Evolutionary conservation across 176 grass and related monocot species (phyloP).

Genomic region (Oryza officinalis): DNA sequence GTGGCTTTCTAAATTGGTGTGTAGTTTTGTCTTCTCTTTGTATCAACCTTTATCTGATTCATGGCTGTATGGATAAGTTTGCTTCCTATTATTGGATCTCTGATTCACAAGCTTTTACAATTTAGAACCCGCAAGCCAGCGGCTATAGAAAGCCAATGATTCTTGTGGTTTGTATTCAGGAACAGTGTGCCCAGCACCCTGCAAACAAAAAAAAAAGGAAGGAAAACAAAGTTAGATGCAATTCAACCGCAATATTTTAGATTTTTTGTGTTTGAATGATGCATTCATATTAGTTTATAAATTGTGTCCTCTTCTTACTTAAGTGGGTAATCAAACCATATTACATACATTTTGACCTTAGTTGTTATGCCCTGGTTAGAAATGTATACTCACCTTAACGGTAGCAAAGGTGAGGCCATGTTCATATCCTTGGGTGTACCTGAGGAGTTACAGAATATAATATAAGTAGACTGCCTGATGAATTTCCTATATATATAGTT

Average conservation of each 20-base stretch:
- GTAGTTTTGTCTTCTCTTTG: constrained; percentile 5
- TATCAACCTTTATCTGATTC: background rate
- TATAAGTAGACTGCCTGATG: background rate
- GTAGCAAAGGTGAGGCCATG: constrained; percentile 81
- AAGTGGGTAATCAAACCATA: background rate
- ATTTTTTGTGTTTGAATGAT: background rate
- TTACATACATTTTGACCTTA: background rate
- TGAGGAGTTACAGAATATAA: constrained; percentile 41
- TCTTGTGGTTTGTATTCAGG: constrained; percentile 92
- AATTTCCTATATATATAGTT: background rate
- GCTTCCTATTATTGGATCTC: constrained; percentile 5
- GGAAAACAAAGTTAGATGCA: background rate
- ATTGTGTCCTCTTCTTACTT: background rate
- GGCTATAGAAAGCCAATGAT: constrained; percentile 76
- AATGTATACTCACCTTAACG: constrained; percentile 66
- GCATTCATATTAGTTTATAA: background rate
- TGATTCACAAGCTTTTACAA: constrained; percentile 40
- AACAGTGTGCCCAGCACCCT: constrained; percentile 91
- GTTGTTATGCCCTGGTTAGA: background rate
- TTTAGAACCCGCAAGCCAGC: constrained; percentile 60
- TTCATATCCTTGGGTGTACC: constrained; percentile 84
- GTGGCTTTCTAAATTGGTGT: constrained; percentile 32
- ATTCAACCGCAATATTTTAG: background rate
- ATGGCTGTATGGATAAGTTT: constrained; percentile 33
- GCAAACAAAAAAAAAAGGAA: background rate